Conservation (phyloP, 768 basidiomycete genomes). For the Mrakia hoshinonis region DNA sequence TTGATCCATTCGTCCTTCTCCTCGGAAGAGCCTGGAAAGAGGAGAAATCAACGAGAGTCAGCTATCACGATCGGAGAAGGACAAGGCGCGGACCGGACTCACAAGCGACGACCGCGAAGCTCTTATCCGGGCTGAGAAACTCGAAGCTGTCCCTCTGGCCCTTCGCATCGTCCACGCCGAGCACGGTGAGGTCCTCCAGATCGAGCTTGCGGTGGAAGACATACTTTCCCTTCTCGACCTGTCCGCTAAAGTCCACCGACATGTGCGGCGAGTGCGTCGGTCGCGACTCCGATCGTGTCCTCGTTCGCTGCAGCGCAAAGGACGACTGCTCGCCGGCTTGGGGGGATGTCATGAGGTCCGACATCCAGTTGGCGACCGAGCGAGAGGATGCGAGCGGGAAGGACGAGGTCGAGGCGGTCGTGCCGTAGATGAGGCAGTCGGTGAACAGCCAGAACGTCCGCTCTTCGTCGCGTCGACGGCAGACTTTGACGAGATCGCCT, state of each 20-base stretch:
- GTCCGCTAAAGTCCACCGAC: neutral
- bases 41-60: neutral
- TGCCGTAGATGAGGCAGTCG: conserved; percentile 29
- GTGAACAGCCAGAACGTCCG: conserved; percentile 30
- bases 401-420: conserved; percentile 1
- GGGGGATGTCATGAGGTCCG: neutral
- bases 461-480: conserved; percentile 7
- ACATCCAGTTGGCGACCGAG: conserved; percentile 44
- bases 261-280: neutral
- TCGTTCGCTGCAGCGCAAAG: neutral
- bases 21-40: conserved; percentile 28
- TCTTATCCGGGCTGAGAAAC: conserved; percentile 33
- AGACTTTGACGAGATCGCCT: conserved; percentile 27
- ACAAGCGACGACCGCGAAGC: conserved; percentile 35
- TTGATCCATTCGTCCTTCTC: conserved; percentile 35
- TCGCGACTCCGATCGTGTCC: neutral
- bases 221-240: conserved; percentile 25
- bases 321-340: neutral
- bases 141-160: conserved; percentile 33
- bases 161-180: conserved; percentile 28
- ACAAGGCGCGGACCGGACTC: conserved; percentile 5
- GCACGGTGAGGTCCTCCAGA: conserved; percentile 37
- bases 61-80: neutral
- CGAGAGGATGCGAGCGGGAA: conserved; percentile 60
- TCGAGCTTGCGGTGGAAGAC: conserved; percentile 30